phyloP scores from a whole-genome alignment of 2,329 filamentous ascomycete genomes.

The Coniochaeta hoffmannii region DNA sequence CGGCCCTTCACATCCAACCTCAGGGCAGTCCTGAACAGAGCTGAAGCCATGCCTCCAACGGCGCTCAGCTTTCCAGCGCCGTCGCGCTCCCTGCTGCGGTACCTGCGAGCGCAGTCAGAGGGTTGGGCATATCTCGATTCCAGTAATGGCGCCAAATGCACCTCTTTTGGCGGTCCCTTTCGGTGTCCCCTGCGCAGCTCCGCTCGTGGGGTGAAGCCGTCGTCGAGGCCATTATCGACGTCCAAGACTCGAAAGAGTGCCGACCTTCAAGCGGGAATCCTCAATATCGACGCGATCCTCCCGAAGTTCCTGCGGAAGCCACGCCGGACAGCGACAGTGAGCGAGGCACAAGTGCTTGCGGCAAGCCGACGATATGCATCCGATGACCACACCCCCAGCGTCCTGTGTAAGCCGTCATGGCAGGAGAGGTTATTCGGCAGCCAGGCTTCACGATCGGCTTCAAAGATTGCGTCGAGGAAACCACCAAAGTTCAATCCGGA shows the following conservation, averaged over 20 bases:
- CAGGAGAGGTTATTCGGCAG: slow-evolving; percentile 41
- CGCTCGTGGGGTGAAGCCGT: slow-evolving; percentile 3
- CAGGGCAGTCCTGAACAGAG: neutral
- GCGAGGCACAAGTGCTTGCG: slow-evolving; percentile 3
- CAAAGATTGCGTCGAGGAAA: slow-evolving; percentile 20
- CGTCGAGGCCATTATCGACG: slow-evolving; percentile 11
- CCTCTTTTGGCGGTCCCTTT: slow-evolving; percentile 1
- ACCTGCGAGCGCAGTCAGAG: slow-evolving; percentile 64
- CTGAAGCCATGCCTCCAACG: slow-evolving; percentile 32
- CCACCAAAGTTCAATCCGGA: slow-evolving; percentile 36
- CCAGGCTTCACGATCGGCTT: slow-evolving; percentile 24
- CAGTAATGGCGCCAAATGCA: slow-evolving; percentile 8
- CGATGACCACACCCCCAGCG: slow-evolving; percentile 15
- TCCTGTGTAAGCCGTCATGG: slow-evolving; percentile 29
- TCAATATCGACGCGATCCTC: slow-evolving; percentile 16
- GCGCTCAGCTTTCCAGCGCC: slow-evolving; percentile 38
- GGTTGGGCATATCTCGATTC: slow-evolving; percentile 24
- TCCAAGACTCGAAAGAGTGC: slow-evolving; percentile 5
- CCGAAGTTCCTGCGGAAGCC: slow-evolving; percentile 18
- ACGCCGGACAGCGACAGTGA: slow-evolving; percentile 5
- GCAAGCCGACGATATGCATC: slow-evolving; percentile 17
- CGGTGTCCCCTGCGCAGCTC: neutral
- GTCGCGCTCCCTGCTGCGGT: slow-evolving; percentile 57
- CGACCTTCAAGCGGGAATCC: slow-evolving; percentile 12
- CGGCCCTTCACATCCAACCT: slow-evolving; percentile 4